phyloP scores from a whole-genome alignment of 371 early-diverging fungal species.

The Syncephalastrum racemosum region DNA sequence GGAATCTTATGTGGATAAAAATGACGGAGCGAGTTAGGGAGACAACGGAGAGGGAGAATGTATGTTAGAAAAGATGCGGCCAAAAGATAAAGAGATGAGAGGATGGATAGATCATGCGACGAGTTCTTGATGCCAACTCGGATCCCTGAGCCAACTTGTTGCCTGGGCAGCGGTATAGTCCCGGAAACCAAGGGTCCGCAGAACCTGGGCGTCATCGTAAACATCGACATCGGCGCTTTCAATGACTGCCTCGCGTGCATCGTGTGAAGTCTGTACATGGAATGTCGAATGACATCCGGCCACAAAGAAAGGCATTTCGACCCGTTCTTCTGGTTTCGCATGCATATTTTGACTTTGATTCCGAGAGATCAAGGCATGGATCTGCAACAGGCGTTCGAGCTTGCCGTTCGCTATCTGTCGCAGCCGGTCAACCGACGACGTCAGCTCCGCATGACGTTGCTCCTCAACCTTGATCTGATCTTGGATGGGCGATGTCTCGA shows the following conservation, averaged over 20 bases:
- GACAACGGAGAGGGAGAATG: too few relatives aligned
- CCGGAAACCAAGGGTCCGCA: slow-evolving; percentile 9
- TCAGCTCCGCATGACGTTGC: slow-evolving; percentile 9
- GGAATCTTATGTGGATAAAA: too few relatives aligned
- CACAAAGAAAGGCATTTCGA: slow-evolving; percentile 12
- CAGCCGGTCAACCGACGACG: slow-evolving; percentile 6
- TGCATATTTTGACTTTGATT: slow-evolving; percentile 8
- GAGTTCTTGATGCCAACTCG: too few relatives aligned
- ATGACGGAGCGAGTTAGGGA: too few relatives aligned
- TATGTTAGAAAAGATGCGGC: too few relatives aligned
- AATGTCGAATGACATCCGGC: slow-evolving; percentile 8
- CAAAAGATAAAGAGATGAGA: too few relatives aligned
- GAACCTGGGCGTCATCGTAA: slow-evolving; percentile 7
- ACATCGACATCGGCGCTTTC: slow-evolving; percentile 1
- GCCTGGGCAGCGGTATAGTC: too few relatives aligned
- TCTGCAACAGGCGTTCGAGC: slow-evolving; percentile 9
- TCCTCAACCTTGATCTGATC: slow-evolving; percentile 17
- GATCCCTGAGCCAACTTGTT: too few relatives aligned
- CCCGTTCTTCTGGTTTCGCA: background rate
- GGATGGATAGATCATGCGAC: too few relatives aligned
- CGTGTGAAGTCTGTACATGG: slow-evolving; percentile 7
- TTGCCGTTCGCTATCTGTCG: slow-evolving; percentile 3
- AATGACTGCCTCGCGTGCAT: slow-evolving; percentile 13
- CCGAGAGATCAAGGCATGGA: slow-evolving; percentile 8
- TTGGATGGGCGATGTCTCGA: slow-evolving; percentile 19